Percentiles rank a stretch among this genome's conserved stretches.
Evolutionary conservation across 768 basidiomycete species (phyloP).

Genomic region (Boletus insuetus): DNA sequence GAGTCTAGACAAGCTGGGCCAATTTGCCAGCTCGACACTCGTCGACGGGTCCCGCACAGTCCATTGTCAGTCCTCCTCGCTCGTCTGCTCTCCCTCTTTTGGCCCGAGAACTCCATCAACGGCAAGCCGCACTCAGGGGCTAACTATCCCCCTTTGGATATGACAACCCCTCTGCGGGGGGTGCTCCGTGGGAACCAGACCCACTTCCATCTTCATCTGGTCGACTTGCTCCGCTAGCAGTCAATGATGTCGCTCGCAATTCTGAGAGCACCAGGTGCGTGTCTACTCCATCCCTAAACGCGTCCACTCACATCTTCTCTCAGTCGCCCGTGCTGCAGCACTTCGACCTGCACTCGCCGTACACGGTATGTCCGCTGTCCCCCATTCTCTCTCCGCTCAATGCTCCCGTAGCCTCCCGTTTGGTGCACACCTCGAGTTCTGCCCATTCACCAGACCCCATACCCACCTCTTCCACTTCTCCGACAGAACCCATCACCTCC

Average conservation of each 20-base stretch:
- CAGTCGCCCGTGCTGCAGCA: constrained; percentile 37
- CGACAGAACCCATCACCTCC: constrained; percentile 58
- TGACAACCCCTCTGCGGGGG: constrained; percentile 10
- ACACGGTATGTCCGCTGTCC: constrained; percentile 33
- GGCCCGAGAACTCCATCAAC: too few species aligned
- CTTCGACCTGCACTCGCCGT: constrained; percentile 45
- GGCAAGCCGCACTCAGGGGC: constrained; percentile 10
- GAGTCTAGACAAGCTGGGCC: not conserved
- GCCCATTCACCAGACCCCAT: constrained; percentile 39
- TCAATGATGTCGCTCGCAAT: constrained; percentile 48
- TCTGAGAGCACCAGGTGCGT: constrained; percentile 36
- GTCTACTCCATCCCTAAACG: constrained; percentile 28
- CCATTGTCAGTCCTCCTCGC: not conserved
- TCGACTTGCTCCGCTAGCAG: not conserved
- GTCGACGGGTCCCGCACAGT: not conserved
- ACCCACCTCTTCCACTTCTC: constrained; percentile 42
- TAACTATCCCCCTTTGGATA: not conserved
- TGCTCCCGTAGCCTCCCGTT: constrained; percentile 43
- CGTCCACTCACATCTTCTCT: constrained; percentile 21
- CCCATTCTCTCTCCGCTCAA: constrained; percentile 8
- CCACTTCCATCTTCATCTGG: not conserved
- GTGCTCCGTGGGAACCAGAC: constrained; percentile 11
- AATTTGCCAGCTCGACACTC: not conserved
- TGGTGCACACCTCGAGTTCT: constrained; percentile 53
- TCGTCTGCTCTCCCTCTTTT: too few species aligned